A percentile compares a stretch with the other conserved stretches of the same genome.
phyloP scores from a whole-genome alignment of 2,329 filamentous ascomycete genomes.

The Beauveria brongniartii region DNA sequence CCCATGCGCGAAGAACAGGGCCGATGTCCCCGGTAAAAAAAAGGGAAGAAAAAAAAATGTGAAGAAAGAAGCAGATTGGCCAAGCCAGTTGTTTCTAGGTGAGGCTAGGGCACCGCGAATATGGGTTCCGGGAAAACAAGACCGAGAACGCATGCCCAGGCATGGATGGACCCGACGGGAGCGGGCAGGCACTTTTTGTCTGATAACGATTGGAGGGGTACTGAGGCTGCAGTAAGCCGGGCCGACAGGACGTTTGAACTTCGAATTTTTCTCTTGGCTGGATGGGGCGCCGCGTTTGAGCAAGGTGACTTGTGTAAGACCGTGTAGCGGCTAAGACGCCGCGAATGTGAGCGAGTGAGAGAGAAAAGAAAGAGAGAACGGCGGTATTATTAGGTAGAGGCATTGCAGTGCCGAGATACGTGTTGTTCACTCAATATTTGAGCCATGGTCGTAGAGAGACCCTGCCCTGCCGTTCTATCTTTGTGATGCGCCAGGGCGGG shows the following conservation, averaged over 20 bases:
- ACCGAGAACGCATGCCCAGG: neutral
- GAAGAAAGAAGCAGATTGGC: neutral
- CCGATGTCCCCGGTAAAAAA: conserved; percentile 9
- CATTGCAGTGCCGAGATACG: neutral
- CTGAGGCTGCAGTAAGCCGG: neutral
- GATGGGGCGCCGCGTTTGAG: neutral
- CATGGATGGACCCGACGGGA: neutral
- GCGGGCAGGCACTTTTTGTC: neutral
- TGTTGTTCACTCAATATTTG: neutral
- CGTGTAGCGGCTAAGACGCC: too few species aligned
- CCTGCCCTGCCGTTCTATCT: neutral
- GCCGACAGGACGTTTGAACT: neutral
- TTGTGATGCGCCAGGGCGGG: neutral
- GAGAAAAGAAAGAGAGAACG: too few species aligned
- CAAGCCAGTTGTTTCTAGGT: neutral
- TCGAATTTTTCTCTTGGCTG: neutral
- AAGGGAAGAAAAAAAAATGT: neutral
- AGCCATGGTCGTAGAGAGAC: neutral
- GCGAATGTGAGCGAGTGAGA: too few species aligned
- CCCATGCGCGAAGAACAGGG: conserved; percentile 5
- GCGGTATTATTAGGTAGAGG: neutral
- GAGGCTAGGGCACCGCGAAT: neutral
- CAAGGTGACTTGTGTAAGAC: too few species aligned
- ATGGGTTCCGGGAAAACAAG: conserved; percentile 1
- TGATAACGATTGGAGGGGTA: neutral